Conservation (phyloP, 2,329 filamentous ascomycete genomes). For the Phoma sp. region DNA sequence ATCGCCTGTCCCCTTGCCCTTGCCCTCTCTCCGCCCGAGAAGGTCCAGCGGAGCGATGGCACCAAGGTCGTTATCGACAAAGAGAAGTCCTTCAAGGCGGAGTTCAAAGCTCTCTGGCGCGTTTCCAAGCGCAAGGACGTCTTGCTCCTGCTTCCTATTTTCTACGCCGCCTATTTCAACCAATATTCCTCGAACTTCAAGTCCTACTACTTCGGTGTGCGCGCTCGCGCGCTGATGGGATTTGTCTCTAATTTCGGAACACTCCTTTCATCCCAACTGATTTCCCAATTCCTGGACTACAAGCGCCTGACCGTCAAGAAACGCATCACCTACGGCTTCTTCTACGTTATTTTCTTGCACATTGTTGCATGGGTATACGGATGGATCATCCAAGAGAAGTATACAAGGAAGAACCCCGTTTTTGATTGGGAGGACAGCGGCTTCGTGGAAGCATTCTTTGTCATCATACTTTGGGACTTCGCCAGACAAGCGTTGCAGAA, state of each 20-base stretch:
- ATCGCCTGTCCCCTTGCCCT: slow-evolving; percentile 48
- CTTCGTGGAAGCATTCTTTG: slow-evolving; percentile 57
- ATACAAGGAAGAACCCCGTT: slow-evolving; percentile 50
- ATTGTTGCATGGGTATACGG: slow-evolving; percentile 59
- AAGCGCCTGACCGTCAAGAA: slow-evolving; percentile 48
- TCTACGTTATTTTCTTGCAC: slow-evolving; percentile 54
- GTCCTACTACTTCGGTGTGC: slow-evolving; percentile 56
- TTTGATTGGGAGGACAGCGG: slow-evolving; percentile 52
- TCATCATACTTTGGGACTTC: slow-evolving; percentile 58
- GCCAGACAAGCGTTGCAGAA: slow-evolving; percentile 61
- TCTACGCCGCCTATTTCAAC: slow-evolving; percentile 55
- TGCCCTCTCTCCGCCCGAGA: slow-evolving; percentile 49
- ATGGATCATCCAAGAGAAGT: slow-evolving; percentile 61
- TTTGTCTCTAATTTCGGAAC: slow-evolving; percentile 53
- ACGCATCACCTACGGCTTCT: slow-evolving; percentile 54
- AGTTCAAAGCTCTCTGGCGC: slow-evolving; percentile 48
- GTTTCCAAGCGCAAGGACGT: slow-evolving; percentile 41
- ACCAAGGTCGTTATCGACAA: slow-evolving; percentile 47
- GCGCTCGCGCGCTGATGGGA: slow-evolving; percentile 56
- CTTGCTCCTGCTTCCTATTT: slow-evolving; percentile 51
- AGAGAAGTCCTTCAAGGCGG: slow-evolving; percentile 49
- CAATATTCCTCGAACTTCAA: slow-evolving; percentile 58
- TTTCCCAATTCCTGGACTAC: slow-evolving; percentile 55
- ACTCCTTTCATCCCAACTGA: slow-evolving; percentile 54
- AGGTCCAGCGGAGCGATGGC: slow-evolving; percentile 52